Base-by-base conservation (phyloP, 1,139 yeast genomes). In the Suhomyces ambrosiae region DNA sequence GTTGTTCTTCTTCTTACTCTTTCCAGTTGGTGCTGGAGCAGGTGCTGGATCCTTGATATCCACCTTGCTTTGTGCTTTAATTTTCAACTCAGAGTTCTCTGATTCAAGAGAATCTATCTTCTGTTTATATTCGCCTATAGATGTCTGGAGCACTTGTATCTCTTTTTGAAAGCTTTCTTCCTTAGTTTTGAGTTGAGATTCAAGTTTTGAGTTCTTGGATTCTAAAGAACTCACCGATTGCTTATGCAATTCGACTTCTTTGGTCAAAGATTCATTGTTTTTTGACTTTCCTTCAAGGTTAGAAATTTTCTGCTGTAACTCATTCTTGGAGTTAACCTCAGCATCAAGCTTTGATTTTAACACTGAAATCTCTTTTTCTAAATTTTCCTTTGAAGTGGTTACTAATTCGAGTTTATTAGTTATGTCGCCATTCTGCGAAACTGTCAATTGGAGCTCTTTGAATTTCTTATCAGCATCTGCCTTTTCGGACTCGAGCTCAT, bases 401-500 rank as follows among this genome's bases (percentile, higher is more conserved):
- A 23, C 33, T 10, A 17, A 12, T 28, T 26, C 22, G 14, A 29
- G 14, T 15, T 32, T 16, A 9, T 8, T 11, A 7, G 5, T 14
- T 12, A 7, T 11, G 14, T 14, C n/a, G 12, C 11, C 4, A 21
- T 9, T 6, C 8, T 23, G 60, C 38, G 63, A 42, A n/a, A 11
- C 27, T 5, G 3, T 24, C 12, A 5, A 10, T 7, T 24, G 7
- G 5, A 11, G 27, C 7, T 14, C 14, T 12, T 24, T n/a, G 15
- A 24, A 9, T 12, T 24, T 12, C 14, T 6, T 11, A n/a, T 23
- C 24, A 7, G 5, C 12, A 5, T 23, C n/a, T 4, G 25, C 21
- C 19, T 25, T 13, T 22, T 26, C 40, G 10, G 37, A 31, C 19
- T 43, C 38, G n/a, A 39, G 27, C 13, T 40, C 37, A 4, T 29